Conservation (phyloP, 2,329 filamentous ascomycete genomes). For the Colletotrichum sp. region DNA sequence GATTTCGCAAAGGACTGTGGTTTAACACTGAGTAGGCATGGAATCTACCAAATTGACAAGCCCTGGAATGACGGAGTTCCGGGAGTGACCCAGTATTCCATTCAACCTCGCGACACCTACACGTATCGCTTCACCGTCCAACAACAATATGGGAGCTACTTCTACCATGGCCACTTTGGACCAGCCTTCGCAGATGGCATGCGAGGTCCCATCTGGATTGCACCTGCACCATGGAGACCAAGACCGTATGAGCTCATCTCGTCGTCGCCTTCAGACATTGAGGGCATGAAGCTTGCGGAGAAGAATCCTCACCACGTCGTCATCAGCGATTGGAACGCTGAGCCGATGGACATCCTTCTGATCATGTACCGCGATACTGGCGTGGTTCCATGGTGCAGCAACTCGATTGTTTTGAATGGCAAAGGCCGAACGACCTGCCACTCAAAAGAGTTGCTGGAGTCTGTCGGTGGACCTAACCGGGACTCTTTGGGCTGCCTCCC, state of each 20-base stretch:
- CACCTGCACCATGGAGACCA: constrained; percentile 5
- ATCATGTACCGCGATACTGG: constrained; percentile 15
- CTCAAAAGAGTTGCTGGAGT: not conserved
- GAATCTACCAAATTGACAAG: constrained; percentile 12
- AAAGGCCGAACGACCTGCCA: constrained; percentile 4
- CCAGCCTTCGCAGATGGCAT: constrained; percentile 16
- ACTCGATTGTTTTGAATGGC: constrained; percentile 15
- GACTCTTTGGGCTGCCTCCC: not conserved
- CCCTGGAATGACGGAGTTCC: constrained; percentile 16
- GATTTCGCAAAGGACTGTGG: not conserved
- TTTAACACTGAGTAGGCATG: not conserved
- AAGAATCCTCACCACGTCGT: not conserved
- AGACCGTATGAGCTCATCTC: constrained; percentile 11
- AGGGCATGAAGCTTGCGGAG: constrained; percentile 8
- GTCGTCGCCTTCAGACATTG: not conserved
- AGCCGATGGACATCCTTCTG: constrained; percentile 7
- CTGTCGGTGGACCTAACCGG: not conserved
- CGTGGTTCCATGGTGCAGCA: constrained; percentile 10
- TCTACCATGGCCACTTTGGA: constrained; percentile 8
- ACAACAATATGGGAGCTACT: constrained; percentile 12
- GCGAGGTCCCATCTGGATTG: constrained; percentile 18
- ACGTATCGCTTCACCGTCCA: constrained; percentile 10
- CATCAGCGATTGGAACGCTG: constrained; percentile 17
- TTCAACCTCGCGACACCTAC: constrained; percentile 12
- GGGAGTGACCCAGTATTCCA: constrained; percentile 12